These are phyloP conservation scores for Pseudophaeomoniella oleicola DNA, from an alignment of 2,329 filamentous ascomycete species.

Conservation along the genomic window DNA sequence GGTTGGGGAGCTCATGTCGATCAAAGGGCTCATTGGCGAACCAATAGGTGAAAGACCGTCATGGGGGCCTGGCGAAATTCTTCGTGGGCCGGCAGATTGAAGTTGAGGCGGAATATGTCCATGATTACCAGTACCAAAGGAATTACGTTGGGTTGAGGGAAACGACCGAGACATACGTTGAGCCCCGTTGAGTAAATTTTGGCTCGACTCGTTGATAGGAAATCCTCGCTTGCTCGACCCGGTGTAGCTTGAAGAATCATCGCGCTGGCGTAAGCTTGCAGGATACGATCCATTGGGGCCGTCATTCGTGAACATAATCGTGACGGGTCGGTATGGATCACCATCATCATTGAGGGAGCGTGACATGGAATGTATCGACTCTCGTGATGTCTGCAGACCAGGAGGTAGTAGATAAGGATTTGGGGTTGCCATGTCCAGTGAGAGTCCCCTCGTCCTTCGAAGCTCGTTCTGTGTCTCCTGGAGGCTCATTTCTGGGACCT, in stretches of 20 bases:
- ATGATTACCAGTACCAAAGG: slow-evolving; percentile 6
- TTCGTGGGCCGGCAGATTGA: background rate
- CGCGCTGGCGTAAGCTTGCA: slow-evolving; percentile 21
- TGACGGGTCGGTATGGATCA: slow-evolving; percentile 65
- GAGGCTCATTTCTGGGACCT: slow-evolving; percentile 39
- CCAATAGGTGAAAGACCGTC: background rate
- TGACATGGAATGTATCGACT: slow-evolving; percentile 76
- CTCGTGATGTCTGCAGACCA: slow-evolving; percentile 59
- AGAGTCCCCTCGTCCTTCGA: slow-evolving; percentile 34
- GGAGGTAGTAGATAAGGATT: slow-evolving; percentile 92
- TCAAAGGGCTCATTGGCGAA: background rate
- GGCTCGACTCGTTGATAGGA: slow-evolving; percentile 31
- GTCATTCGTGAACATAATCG: slow-evolving; percentile 38
- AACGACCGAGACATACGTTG: slow-evolving; percentile 42
- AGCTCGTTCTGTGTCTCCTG: slow-evolving; percentile 33
- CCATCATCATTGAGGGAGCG: slow-evolving; percentile 59
- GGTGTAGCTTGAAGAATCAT: slow-evolving; percentile 38
- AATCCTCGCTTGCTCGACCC: slow-evolving; percentile 28
- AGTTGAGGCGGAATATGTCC: no score
- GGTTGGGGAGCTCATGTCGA: slow-evolving; percentile 1
- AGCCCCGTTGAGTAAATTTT: slow-evolving; percentile 41
- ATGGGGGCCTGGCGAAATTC: background rate
- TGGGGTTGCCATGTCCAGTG: slow-evolving; percentile 53
- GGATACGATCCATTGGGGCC: slow-evolving; percentile 14
- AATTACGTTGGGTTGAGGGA: slow-evolving; percentile 25